phyloP scores from a whole-genome alignment of 805 yeast species.

The Yamadazyma akitaensis region DNA sequence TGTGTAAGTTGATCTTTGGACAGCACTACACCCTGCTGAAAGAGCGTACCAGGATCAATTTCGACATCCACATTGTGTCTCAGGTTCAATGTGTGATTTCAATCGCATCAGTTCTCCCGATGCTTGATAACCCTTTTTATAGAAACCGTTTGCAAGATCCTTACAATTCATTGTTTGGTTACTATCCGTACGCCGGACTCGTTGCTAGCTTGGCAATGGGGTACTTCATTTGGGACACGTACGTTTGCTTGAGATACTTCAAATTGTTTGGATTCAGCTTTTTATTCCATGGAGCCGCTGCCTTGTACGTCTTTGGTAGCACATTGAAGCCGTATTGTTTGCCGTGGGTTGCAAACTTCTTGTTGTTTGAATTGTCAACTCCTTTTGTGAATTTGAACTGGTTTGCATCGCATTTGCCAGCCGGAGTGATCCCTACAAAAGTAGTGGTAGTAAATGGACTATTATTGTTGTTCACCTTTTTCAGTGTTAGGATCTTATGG shows the following conservation, averaged over 20 bases:
- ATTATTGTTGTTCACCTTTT: constrained; percentile 64
- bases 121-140: constrained; percentile 55
- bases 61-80: constrained; percentile 88
- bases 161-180: constrained; percentile 48
- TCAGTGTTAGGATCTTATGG: constrained; percentile 77
- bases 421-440: constrained; percentile 54
- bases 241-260: constrained; percentile 62
- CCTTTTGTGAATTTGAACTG: constrained; percentile 95
- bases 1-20: constrained; percentile 52
- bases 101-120: constrained; percentile 55
- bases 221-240: constrained; percentile 87
- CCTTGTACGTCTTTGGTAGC: constrained; percentile 66
- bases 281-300: constrained; percentile 78
- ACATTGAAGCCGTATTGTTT: constrained; percentile 72
- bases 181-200: constrained; percentile 72
- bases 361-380: constrained; percentile 83
- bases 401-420: constrained; percentile 79
- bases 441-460: constrained; percentile 68
- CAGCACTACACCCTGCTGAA: constrained; percentile 48
- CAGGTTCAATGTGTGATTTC: constrained; percentile 78
- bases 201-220: constrained; percentile 73
- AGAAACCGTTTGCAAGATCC: constrained; percentile 41
- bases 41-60: constrained; percentile 56
- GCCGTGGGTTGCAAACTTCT: constrained; percentile 78
- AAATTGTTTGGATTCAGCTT: constrained; percentile 78